phyloP scores from a whole-genome alignment of 768 basidiomycete species.

The Neoboletus brunneissimus region DNA sequence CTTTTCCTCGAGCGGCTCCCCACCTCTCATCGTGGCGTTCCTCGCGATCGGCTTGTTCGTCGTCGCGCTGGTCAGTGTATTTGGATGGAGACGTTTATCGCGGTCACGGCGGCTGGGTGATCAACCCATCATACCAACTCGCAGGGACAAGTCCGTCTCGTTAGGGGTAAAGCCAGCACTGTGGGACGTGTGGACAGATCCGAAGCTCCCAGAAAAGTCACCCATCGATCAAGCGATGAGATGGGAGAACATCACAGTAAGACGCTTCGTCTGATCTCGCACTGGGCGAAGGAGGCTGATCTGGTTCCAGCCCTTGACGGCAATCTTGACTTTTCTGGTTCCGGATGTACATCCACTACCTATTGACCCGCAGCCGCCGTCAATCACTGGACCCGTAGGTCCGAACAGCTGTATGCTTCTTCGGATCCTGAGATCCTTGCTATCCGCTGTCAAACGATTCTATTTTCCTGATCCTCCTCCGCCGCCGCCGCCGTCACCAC shows the following conservation, averaged over 20 bases:
- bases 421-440: not conserved
- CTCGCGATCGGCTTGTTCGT: conserved; percentile 56
- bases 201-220: not conserved
- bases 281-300: not conserved
- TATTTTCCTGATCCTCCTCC: not conserved
- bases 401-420: not conserved
- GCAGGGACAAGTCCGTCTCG: not conserved
- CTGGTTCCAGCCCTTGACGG: conserved; percentile 26
- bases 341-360: not conserved
- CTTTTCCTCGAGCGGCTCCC: conserved; percentile 40
- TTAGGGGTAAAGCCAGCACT: conserved; percentile 38
- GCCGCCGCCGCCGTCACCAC: not conserved
- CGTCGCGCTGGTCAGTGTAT: conserved; percentile 45
- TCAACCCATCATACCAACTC: not conserved
- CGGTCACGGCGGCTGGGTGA: conserved; percentile 13
- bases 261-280: conserved; percentile 3
- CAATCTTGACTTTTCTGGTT: conserved; percentile 5
- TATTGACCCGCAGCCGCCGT: not conserved
- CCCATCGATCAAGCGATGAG: conserved; percentile 9
- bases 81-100: conserved; percentile 43
- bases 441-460: conserved; percentile 4
- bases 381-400: not conserved
- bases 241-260: conserved; percentile 45
- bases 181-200: conserved; percentile 43
- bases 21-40: conserved; percentile 58